Evolutionary conservation across 2,329 filamentous ascomycete genomes (phyloP), one percentile per base, ranked within the genome.

Genomic region (Alternaria metachromatica): DNA sequence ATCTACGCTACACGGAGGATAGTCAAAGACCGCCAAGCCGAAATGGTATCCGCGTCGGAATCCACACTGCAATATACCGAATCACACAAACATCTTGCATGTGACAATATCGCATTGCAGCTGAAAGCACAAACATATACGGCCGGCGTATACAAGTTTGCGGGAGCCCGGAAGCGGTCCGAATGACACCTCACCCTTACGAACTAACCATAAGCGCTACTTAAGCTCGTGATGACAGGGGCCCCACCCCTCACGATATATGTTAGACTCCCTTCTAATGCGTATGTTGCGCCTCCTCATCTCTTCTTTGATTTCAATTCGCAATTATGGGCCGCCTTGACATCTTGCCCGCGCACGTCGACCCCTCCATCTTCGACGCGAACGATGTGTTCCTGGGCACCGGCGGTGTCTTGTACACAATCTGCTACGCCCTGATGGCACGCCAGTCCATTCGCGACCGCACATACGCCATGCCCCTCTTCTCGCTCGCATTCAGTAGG

Each of bases 1-100:
- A 66, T 97, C 94, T 65, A 99, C 96, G 18, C 85, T 99, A 65
- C 96, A 99, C 80, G 96, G 96, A 62, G 96, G 96, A 64, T 98
- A 73, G 48, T 12, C 5, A 41, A 15, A 1, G 15, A 53, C 2
- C 2, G 18, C 15, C 13, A 41, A 13, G 13, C 3, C 13, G 7
- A 21, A 37, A 33, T 41, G 1, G n/a, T 3, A 21, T 15, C 20
- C 3, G 30, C 23, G 11, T 41, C 1, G 4, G 20, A 23, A 12
- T 18, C 2, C 15, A 45, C 43, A 23, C 37, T 41, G 37, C 5
- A 2, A 11, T 41, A 2, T 41, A 18, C 37, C 37, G 1, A 41
- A 3, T 41, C 37, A 41, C 37, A 6, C 37, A 41, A 18, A 5
- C 30, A 53, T 21, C 5, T 15, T 41, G 20, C 15, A 6, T n/a